A percentile compares a stretch with the other conserved stretches of the same genome.
Evolutionary conservation across 83 land plant species (phyloP).

Genomic region (Diphasiastrum complanatum): DNA sequence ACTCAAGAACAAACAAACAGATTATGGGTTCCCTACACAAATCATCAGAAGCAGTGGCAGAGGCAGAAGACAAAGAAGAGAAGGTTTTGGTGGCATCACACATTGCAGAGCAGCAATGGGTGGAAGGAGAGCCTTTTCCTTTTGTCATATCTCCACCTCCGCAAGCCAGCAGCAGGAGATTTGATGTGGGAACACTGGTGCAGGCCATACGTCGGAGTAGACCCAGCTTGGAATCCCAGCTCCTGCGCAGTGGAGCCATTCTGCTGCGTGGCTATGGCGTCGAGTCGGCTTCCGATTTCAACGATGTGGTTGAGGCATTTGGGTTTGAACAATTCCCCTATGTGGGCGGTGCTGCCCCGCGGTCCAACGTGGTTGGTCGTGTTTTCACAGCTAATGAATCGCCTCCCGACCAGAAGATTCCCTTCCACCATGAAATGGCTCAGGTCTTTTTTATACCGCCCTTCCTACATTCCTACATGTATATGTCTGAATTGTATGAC

Average conservation of each 20-base stretch:
- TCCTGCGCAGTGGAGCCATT: conserved; percentile 23
- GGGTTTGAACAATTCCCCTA: conserved; percentile 82
- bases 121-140: not conserved
- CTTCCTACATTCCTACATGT: not conserved
- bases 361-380: conserved; percentile 77
- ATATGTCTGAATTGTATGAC: not conserved
- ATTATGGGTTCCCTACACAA: too few relatives aligned
- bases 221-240: conserved; percentile 14
- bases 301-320: conserved; percentile 76
- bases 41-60: too few relatives aligned
- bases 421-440: conserved; percentile 98
- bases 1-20: too few relatives aligned
- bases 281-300: conserved; percentile 44
- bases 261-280: conserved; percentile 27
- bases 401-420: conserved; percentile 90
- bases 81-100: too few relatives aligned
- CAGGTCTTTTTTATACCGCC: conserved; percentile 43
- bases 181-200: conserved; percentile 12
- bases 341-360: conserved; percentile 92
- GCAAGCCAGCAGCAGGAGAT: not conserved
- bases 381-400: conserved; percentile 95
- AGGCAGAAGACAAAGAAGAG: too few relatives aligned
- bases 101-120: conserved; percentile 1
- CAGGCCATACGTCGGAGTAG: conserved; percentile 5
- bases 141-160: not conserved